A percentile compares a stretch with the other conserved stretches of the same genome.
Conservation (phyloP, 192 early-diverging fungal species). For the Coemansia sp. region DNA sequence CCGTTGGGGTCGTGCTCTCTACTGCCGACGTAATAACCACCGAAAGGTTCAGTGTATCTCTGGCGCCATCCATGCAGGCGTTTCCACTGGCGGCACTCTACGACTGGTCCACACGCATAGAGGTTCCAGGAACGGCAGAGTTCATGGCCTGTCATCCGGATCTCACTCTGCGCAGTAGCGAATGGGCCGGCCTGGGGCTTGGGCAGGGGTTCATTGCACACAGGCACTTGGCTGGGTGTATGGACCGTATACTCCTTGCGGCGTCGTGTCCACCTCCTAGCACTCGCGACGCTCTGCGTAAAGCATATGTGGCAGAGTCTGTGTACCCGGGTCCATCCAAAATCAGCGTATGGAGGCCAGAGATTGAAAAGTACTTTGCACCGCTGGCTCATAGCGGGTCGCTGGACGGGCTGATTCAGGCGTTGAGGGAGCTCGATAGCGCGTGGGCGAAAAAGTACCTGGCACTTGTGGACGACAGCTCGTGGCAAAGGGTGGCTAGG, state of each 20-base stretch:
- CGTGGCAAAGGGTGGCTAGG: background rate
- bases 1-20: constrained; percentile 20
- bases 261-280: constrained; percentile 48
- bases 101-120: constrained; percentile 32
- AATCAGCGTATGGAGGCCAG: constrained; percentile 29
- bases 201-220: constrained; percentile 30
- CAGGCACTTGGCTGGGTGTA: constrained; percentile 14
- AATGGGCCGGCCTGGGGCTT: constrained; percentile 28
- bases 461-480: background rate
- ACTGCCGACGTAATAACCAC: constrained; percentile 29
- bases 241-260: constrained; percentile 33
- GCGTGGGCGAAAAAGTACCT: constrained; percentile 32
- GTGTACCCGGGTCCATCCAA: constrained; percentile 41
- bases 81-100: constrained; percentile 23
- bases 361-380: constrained; percentile 35
- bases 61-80: background rate
- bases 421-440: constrained; percentile 2
- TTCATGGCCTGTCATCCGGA: constrained; percentile 25
- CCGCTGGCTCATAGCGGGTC: constrained; percentile 14
- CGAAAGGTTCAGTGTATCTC: constrained; percentile 17
- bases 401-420: constrained; percentile 5
- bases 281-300: constrained; percentile 38
- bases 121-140: constrained; percentile 26
- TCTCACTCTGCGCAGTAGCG: constrained; percentile 30
- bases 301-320: constrained; percentile 36